These are phyloP conservation scores for Torulaspora globosa DNA, from an alignment of 1,139 yeast genomes.

Conservation along the genomic window DNA sequence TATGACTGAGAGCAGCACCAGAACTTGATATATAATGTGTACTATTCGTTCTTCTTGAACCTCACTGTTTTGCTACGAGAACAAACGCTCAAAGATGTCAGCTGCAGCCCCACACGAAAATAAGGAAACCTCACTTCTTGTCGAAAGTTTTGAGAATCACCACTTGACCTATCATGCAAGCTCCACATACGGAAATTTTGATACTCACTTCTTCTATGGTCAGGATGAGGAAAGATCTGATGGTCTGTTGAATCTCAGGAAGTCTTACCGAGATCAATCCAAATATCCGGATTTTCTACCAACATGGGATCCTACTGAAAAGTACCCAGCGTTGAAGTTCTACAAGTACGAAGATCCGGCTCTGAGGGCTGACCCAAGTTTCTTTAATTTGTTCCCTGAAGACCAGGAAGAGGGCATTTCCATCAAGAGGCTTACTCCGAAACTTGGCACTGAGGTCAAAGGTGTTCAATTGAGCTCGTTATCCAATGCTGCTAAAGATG, in stretches of 20 bases:
- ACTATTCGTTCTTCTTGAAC: too few relatives aligned
- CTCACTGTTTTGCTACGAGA: not conserved
- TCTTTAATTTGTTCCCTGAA: slow-evolving; percentile 21
- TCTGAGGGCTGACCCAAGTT: slow-evolving; percentile 30
- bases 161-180: slow-evolving; percentile 4
- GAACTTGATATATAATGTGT: not conserved
- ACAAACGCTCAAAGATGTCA: not conserved
- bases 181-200: slow-evolving; percentile 10
- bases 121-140: not conserved
- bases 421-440: slow-evolving; percentile 20
- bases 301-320: slow-evolving; percentile 43
- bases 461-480: slow-evolving; percentile 50
- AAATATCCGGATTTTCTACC: slow-evolving; percentile 43
- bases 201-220: slow-evolving; percentile 19
- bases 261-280: slow-evolving; percentile 30
- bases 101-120: not conserved
- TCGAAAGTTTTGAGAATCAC: not conserved
- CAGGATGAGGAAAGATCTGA: slow-evolving; percentile 20
- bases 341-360: slow-evolving; percentile 23
- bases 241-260: slow-evolving; percentile 19
- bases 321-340: slow-evolving; percentile 41
- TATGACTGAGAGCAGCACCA: not conserved
- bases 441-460: slow-evolving; percentile 50
- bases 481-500: slow-evolving; percentile 50
- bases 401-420: slow-evolving; percentile 5